phyloP scores from a whole-genome alignment of 441 rosid genomes.

The Corymbia citriodora region DNA sequence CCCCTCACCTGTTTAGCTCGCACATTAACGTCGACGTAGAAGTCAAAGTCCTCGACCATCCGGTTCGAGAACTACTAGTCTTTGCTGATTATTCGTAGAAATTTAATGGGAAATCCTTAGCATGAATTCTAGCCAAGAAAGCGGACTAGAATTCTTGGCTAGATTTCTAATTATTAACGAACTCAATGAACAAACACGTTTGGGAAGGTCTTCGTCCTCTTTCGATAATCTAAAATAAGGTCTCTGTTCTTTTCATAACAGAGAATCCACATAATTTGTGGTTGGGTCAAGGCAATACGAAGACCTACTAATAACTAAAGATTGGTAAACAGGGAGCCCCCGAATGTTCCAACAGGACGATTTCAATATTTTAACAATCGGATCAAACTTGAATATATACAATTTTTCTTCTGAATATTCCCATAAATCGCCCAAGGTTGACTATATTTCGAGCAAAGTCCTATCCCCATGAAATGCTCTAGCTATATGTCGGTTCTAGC shows the following conservation, averaged over 20 bases:
- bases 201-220: neutral
- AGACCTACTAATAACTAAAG: neutral
- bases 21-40: too few relatives aligned
- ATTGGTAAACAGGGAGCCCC: neutral
- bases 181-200: neutral
- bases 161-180: neutral
- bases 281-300: neutral
- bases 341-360: neutral
- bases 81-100: neutral
- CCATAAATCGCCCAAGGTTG: neutral
- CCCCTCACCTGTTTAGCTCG: neutral
- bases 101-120: neutral
- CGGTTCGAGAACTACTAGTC: neutral
- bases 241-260: neutral
- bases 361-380: neutral
- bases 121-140: neutral
- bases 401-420: neutral
- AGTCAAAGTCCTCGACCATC: too few relatives aligned
- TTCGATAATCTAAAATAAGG: neutral
- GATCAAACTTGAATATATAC: neutral
- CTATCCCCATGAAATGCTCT: neutral
- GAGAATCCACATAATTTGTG: neutral
- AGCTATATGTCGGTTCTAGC: accelerated
- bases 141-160: neutral
- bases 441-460: neutral